These are phyloP conservation scores for Flaveria linearis DNA, from an alignment of 129 eudicot species.

Conservation along the genomic window DNA sequence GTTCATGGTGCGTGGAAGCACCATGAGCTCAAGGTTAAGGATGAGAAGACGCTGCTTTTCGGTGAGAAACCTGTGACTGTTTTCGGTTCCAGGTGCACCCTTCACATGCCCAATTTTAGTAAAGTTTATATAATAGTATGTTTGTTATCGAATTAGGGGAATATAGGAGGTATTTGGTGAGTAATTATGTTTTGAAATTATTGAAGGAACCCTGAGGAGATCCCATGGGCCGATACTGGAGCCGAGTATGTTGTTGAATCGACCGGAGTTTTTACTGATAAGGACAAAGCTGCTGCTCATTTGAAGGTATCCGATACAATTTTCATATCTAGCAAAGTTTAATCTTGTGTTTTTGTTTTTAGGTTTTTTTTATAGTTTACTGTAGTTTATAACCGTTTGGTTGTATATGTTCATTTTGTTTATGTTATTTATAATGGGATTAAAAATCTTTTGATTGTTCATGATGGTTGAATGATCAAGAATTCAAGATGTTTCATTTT, in stretches of 20 bases:
- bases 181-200: constrained; percentile 3
- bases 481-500: background rate
- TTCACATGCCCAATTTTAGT: background rate
- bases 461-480: background rate
- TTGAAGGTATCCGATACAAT: constrained; percentile 39
- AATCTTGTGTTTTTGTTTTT: background rate
- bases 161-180: background rate
- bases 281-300: constrained; percentile 69
- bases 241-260: constrained; percentile 57
- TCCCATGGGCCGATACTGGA: constrained; percentile 57
- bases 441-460: background rate
- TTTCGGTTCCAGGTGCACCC: constrained; percentile 47
- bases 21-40: constrained; percentile 58
- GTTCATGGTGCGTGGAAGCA: constrained; percentile 69
- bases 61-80: constrained; percentile 55
- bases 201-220: constrained; percentile 60
- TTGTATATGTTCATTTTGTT: background rate
- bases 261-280: constrained; percentile 61
- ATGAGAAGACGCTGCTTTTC: constrained; percentile 49
- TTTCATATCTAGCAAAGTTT: background rate
- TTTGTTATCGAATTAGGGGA: background rate
- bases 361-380: background rate
- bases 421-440: background rate
- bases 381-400: background rate
- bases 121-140: background rate